Conservation (phyloP, 2,329 filamentous ascomycete species). For the Lachnellula subtilissima region DNA sequence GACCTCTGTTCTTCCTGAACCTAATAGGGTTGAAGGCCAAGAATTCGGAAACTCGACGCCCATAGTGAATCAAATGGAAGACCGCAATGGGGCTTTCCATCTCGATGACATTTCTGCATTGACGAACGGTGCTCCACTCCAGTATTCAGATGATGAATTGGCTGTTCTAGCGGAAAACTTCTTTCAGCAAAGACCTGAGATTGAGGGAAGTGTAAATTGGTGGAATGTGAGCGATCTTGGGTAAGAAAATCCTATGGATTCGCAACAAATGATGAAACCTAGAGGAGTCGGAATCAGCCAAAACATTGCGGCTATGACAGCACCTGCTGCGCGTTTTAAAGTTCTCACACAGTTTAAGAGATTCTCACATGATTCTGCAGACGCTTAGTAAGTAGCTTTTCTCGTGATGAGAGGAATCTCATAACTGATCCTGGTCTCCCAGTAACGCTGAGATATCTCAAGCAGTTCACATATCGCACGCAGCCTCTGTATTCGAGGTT, state of each 20-base stretch:
- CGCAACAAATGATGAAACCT: background rate
- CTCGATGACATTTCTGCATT: background rate
- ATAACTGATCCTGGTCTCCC: too few species aligned
- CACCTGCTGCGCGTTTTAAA: background rate
- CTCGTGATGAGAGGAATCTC: too few species aligned
- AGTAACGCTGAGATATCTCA: too few species aligned
- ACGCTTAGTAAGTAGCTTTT: too few species aligned
- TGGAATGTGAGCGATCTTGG: conserved; percentile 23
- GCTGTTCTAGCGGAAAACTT: conserved; percentile 44
- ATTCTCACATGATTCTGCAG: too few species aligned
- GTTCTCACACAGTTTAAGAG: too few species aligned
- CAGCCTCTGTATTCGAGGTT: too few species aligned
- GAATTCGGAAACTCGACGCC: conserved; percentile 21
- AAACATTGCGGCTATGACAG: background rate
- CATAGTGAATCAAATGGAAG: conserved; percentile 19
- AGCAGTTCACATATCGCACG: too few species aligned
- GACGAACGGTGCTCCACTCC: conserved; percentile 7
- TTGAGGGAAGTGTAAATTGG: conserved; percentile 24
- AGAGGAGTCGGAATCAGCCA: background rate
- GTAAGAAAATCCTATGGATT: background rate
- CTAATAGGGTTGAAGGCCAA: conserved; percentile 35
- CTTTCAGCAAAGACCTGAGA: conserved; percentile 37
- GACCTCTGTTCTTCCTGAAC: conserved; percentile 39
- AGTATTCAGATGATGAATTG: conserved; percentile 37
- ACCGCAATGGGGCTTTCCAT: background rate